These are phyloP conservation scores for Trichophaea hybrida DNA, from an alignment of 2,329 filamentous ascomycete genomes.

Conservation along the genomic window DNA sequence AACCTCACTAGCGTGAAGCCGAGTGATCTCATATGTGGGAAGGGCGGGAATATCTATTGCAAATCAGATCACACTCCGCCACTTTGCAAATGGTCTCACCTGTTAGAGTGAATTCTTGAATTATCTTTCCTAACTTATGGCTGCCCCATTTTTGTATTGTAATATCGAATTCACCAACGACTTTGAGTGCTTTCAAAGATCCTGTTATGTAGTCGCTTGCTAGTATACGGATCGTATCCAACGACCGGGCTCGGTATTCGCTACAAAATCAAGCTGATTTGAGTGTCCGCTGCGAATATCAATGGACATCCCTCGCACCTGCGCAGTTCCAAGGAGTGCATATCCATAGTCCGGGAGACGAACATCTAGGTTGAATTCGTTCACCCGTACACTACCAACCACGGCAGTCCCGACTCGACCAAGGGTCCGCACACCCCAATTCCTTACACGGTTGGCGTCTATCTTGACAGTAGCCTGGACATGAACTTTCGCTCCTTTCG, in stretches of 20 bases:
- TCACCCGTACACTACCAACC: conserved; percentile 55
- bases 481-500: conserved; percentile 60
- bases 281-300: conserved; percentile 62
- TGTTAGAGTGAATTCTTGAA: conserved; percentile 64
- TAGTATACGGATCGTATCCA: conserved; percentile 61
- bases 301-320: conserved; percentile 59
- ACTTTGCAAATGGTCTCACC: conserved; percentile 37
- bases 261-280: conserved; percentile 65
- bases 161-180: conserved; percentile 60
- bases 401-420: conserved; percentile 70
- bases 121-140: conserved; percentile 61
- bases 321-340: conserved; percentile 60
- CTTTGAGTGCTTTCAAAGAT: conserved; percentile 52
- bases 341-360: conserved; percentile 73
- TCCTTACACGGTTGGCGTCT: conserved; percentile 60
- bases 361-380: conserved; percentile 57
- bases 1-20: conserved; percentile 64
- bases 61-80: neutral
- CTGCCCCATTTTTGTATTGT: conserved; percentile 64
- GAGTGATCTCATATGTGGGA: conserved; percentile 69
- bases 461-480: conserved; percentile 71
- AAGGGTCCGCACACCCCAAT: conserved; percentile 55
- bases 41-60: conserved; percentile 53
- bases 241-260: conserved; percentile 58
- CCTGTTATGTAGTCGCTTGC: conserved; percentile 83